Percentiles rank a stretch among this genome's conserved stretches.
phyloP scores from a whole-genome alignment of 1,284 basidiomycete species.

The Heterobasidion parviporum region DNA sequence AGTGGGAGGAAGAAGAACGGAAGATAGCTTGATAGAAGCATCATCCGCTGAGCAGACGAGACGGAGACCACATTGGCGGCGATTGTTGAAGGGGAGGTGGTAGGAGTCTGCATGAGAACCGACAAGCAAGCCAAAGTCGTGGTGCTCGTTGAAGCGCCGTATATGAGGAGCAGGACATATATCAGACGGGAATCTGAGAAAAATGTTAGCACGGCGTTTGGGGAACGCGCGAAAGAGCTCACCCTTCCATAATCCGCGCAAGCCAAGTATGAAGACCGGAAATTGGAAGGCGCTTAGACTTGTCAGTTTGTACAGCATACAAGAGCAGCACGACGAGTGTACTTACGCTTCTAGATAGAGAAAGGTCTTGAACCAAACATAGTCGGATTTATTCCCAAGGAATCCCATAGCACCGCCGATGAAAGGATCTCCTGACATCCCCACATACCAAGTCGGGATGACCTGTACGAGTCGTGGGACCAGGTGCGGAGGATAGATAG shows the following conservation, averaged over 20 bases:
- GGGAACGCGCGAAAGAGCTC: conserved; percentile 11
- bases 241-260: conserved; percentile 61
- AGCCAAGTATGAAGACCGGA: conserved; percentile 66
- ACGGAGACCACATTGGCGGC: conserved; percentile 28
- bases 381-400: conserved; percentile 27
- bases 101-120: conserved; percentile 42
- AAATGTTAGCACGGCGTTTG: conserved; percentile 8
- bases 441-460: conserved; percentile 39
- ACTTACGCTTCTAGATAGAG: conserved; percentile 44
- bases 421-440: conserved; percentile 54
- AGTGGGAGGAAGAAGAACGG: conserved; percentile 72
- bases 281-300: conserved; percentile 59
- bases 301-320: neutral
- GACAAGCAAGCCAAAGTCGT: conserved; percentile 69
- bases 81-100: conserved; percentile 20
- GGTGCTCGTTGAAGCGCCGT: conserved; percentile 72
- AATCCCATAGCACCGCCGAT: conserved; percentile 44
- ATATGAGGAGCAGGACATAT: conserved; percentile 56
- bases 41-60: conserved; percentile 32
- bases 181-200: conserved; percentile 33
- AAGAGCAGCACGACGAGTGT: neutral
- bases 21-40: conserved; percentile 66
- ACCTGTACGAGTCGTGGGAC: conserved; percentile 37
- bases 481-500: conserved; percentile 46
- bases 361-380: conserved; percentile 65